Evolutionary conservation across 768 basidiomycete species (phyloP).

Genomic region (Steccherinum ochraceum): DNA sequence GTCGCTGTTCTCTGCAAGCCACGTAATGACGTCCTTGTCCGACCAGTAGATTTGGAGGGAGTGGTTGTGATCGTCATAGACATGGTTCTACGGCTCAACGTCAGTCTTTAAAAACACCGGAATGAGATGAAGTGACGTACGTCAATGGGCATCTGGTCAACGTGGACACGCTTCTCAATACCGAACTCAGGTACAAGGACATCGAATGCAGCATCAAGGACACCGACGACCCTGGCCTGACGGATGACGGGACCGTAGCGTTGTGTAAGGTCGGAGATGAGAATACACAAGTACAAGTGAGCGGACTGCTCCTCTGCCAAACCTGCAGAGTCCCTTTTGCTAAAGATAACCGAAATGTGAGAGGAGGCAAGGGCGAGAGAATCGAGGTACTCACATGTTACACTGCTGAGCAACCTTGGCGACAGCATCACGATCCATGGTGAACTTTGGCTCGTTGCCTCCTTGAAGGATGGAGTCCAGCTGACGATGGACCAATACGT

Average conservation of each 20-base stretch:
- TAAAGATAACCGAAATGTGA: too few relatives aligned
- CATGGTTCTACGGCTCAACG: slow-evolving; percentile 63
- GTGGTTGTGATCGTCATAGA: slow-evolving; percentile 92
- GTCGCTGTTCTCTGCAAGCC: slow-evolving; percentile 92
- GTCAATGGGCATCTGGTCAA: slow-evolving; percentile 98
- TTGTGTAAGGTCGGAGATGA: slow-evolving; percentile 90
- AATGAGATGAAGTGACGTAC: slow-evolving; percentile 45
- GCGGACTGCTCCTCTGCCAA: slow-evolving; percentile 96
- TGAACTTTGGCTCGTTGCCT: slow-evolving; percentile 77
- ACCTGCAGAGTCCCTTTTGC: slow-evolving; percentile 85
- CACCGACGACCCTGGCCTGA: slow-evolving; percentile 90
- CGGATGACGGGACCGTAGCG: slow-evolving; percentile 94
- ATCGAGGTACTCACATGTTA: slow-evolving; percentile 65
- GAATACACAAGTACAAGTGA: slow-evolving; percentile 90
- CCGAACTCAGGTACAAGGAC: slow-evolving; percentile 95
- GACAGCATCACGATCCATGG: slow-evolving; percentile 96
- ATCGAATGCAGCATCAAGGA: slow-evolving; percentile 97
- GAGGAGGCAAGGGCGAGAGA: too few relatives aligned
- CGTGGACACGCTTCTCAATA: slow-evolving; percentile 97
- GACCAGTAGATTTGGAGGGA: slow-evolving; percentile 97
- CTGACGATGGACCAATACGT: slow-evolving; percentile 94
- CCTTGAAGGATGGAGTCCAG: slow-evolving; percentile 82
- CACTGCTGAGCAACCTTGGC: slow-evolving; percentile 98
- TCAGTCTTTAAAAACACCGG: too few relatives aligned
- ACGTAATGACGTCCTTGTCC: slow-evolving; percentile 85